Evolutionary conservation across 1,284 basidiomycete genomes (phyloP).

Genomic region (Ustilago loliicola): DNA sequence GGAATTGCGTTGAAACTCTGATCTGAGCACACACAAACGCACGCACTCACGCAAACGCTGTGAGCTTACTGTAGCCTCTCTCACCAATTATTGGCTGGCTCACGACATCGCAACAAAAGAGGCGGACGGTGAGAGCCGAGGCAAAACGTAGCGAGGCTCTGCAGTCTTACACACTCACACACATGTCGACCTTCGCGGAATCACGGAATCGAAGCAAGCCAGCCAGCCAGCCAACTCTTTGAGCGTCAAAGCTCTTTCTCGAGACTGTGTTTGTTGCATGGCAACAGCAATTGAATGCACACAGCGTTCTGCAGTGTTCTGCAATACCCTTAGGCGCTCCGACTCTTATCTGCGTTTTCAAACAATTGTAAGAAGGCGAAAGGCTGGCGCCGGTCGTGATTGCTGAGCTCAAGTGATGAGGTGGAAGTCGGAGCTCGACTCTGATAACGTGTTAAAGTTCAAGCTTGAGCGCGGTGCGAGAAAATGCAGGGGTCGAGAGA

Average conservation of each 20-base stretch:
- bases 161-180: background rate
- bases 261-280: background rate
- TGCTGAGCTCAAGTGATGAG: too few relatives aligned
- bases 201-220: background rate
- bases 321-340: too few relatives aligned
- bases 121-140: conserved; percentile 1
- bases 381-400: too few relatives aligned
- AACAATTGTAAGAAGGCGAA: too few relatives aligned
- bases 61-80: background rate
- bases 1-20: background rate
- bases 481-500: conserved; percentile 12
- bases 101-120: background rate
- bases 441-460: background rate
- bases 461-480: background rate
- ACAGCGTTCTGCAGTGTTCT: too few relatives aligned
- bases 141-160: background rate
- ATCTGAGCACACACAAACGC: background rate
- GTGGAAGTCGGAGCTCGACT: background rate
- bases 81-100: background rate
- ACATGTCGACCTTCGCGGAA: background rate
- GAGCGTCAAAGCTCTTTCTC: too few relatives aligned
- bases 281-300: background rate
- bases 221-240: background rate
- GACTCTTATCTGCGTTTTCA: too few relatives aligned
- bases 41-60: background rate